phyloP scores from a whole-genome alignment of 306 rosid species.

The Echinosophora koreensis region DNA sequence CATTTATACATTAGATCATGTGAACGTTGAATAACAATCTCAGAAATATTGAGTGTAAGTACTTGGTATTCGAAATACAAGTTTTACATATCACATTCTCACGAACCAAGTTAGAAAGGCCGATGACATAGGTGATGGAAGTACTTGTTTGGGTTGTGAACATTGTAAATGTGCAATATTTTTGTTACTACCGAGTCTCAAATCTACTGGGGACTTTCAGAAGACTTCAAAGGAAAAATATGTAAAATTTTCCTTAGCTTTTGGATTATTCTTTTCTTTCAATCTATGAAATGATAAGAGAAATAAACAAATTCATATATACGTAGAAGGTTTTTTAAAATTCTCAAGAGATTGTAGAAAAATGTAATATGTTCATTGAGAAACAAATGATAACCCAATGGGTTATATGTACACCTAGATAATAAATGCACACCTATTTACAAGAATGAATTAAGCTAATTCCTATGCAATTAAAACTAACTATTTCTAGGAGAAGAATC shows the following conservation, averaged over 20 bases:
- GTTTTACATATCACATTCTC: slow-evolving; percentile 2
- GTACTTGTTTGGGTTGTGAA: slow-evolving; percentile 20
- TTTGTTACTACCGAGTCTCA: background rate
- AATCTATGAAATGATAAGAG: slow-evolving; percentile 6
- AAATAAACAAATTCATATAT: background rate
- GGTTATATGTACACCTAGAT: too few relatives aligned
- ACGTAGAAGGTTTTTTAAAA: background rate
- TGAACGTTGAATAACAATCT: slow-evolving; percentile 16
- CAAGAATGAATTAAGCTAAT: too few relatives aligned
- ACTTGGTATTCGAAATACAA: slow-evolving; percentile 1
- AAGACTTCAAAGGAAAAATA: background rate
- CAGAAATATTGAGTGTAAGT: background rate
- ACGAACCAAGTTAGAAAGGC: slow-evolving; percentile 15
- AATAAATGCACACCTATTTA: too few relatives aligned
- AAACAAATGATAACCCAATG: too few relatives aligned
- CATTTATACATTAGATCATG: slow-evolving; percentile 5
- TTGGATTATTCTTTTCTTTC: background rate
- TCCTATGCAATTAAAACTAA: too few relatives aligned
- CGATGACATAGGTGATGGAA: background rate
- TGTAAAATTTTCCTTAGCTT: background rate
- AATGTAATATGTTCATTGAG: too few relatives aligned
- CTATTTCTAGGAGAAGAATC: too few relatives aligned
- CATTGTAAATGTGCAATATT: background rate
- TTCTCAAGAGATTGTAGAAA: background rate
- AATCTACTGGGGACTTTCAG: slow-evolving; percentile 1